phyloP scores from a whole-genome alignment of 106 monocot genomes.

The Posidonia australis region DNA sequence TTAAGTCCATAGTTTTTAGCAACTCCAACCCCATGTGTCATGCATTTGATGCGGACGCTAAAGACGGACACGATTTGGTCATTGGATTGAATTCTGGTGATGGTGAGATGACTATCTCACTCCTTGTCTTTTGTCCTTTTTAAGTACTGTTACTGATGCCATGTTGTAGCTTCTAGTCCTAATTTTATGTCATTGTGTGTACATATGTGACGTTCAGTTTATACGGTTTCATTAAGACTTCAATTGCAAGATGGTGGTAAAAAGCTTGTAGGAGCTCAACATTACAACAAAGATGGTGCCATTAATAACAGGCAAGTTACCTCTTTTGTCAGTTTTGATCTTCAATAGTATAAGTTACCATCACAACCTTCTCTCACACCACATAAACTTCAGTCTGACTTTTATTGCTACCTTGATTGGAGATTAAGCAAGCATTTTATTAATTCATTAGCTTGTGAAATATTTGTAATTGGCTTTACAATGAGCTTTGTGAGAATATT shows the following conservation, averaged over 20 bases:
- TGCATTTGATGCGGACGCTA: constrained; percentile 80
- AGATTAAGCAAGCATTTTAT: no score
- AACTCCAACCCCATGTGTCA: constrained; percentile 80
- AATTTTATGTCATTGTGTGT: not conserved
- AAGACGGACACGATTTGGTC: constrained; percentile 95
- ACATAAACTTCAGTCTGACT: no score
- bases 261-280: constrained; percentile 84
- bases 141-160: not conserved
- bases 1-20: constrained; percentile 77
- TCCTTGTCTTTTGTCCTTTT: constrained; percentile 1
- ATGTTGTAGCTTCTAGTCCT: not conserved
- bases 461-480: no score
- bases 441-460: no score
- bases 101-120: constrained; percentile 28
- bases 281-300: constrained; percentile 85
- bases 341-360: not conserved
- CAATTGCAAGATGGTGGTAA: constrained; percentile 89
- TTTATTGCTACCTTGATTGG: no score
- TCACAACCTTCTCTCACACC: not conserved
- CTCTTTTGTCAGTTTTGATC: not conserved
- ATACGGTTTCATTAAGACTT: constrained; percentile 85
- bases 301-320: constrained; percentile 59
- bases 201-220: constrained; percentile 35
- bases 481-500: no score
- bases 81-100: constrained; percentile 89